Evolutionary conservation across 2,329 filamentous ascomycete genomes (phyloP).

Genomic region (Aspergillus caelatus): DNA sequence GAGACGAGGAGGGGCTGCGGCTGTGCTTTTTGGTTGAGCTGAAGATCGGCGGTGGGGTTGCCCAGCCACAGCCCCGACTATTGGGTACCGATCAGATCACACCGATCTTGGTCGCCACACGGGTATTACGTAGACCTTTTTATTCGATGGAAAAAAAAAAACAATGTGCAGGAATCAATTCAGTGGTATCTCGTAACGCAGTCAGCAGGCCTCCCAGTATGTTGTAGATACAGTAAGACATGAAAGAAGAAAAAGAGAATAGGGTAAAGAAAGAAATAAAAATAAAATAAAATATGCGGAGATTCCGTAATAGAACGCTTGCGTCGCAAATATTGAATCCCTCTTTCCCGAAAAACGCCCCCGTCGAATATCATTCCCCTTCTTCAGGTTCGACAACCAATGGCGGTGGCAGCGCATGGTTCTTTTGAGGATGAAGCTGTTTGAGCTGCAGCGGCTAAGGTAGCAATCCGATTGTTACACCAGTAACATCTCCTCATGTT

Average conservation of each 20-base stretch:
- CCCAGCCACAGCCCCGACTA: conserved; percentile 2
- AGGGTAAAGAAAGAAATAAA: neutral
- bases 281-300: neutral
- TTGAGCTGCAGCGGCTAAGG: conserved; percentile 20
- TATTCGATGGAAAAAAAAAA: no score
- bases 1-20: conserved; percentile 17
- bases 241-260: neutral
- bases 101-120: neutral
- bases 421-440: conserved; percentile 41
- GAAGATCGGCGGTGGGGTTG: conserved; percentile 1
- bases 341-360: conserved; percentile 52
- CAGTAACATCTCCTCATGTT: conserved; percentile 37
- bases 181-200: conserved; percentile 4
- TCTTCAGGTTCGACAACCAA: conserved; percentile 49
- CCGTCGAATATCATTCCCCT: conserved; percentile 49
- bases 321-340: conserved; percentile 56
- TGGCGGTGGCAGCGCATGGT: conserved; percentile 48
- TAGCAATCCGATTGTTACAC: conserved; percentile 20
- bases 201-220: neutral
- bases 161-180: neutral
- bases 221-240: neutral
- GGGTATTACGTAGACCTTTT: neutral
- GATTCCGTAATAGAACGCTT: conserved; percentile 45
- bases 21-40: conserved; percentile 10
- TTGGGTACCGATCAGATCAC: neutral